These are phyloP conservation scores for Aegilops bicornis DNA, from an alignment of 176 grass and related monocot species.

Conservation along the genomic window DNA sequence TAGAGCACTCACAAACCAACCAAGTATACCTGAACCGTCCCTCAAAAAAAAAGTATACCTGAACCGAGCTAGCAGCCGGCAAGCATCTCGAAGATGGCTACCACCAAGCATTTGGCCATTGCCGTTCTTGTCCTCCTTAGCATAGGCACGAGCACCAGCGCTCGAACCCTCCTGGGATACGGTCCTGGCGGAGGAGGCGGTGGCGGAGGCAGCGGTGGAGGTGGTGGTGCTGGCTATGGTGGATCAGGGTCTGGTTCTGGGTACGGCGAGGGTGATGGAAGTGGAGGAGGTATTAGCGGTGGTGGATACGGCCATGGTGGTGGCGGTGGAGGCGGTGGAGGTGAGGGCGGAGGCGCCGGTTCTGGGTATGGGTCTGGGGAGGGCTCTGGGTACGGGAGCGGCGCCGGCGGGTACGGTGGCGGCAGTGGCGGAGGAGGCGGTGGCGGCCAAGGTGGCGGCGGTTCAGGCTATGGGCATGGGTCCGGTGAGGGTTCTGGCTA, in stretches of 20 bases:
- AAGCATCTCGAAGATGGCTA: slow-evolving; percentile 37
- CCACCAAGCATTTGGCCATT: slow-evolving; percentile 34
- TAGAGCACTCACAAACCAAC: neutral
- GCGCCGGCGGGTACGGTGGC: neutral
- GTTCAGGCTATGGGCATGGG: slow-evolving; percentile 4
- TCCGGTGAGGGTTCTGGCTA: neutral
- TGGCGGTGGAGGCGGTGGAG: neutral
- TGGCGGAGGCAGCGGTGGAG: neutral
- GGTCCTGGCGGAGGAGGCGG: slow-evolving; percentile 13
- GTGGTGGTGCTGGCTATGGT: slow-evolving; percentile 18
- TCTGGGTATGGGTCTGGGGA: slow-evolving; percentile 18
- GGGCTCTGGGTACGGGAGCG: slow-evolving; percentile 10
- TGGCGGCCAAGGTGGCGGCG: neutral
- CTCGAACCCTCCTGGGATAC: slow-evolving; percentile 26
- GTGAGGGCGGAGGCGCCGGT: neutral
- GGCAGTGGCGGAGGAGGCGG: neutral
- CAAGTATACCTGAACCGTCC: neutral
- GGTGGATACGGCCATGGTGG: slow-evolving; percentile 8
- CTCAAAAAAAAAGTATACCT: neutral
- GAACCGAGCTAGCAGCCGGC: neutral
- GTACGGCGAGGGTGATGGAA: slow-evolving; percentile 31
- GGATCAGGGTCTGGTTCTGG: slow-evolving; percentile 27
- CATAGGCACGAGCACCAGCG: slow-evolving; percentile 25
- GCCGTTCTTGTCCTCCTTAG: slow-evolving; percentile 46
- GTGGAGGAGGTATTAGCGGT: slow-evolving; percentile 9